Evolutionary conservation across 768 basidiomycete species (phyloP).

Genomic region (Lactarius sanguifluus): DNA sequence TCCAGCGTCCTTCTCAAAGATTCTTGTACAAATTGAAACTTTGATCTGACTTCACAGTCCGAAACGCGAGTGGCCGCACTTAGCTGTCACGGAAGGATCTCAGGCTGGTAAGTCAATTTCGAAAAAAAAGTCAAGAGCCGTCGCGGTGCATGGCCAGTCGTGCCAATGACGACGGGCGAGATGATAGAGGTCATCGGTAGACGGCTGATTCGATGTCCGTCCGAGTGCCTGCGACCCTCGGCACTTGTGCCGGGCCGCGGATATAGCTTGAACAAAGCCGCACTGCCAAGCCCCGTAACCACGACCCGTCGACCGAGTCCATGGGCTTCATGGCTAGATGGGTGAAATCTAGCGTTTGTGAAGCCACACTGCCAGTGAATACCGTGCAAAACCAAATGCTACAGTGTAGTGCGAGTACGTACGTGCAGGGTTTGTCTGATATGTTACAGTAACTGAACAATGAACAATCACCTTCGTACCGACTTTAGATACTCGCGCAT

Average conservation of each 20-base stretch:
- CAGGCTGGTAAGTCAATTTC: neutral
- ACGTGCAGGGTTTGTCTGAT: neutral
- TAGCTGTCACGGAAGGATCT: no score
- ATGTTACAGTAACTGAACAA: neutral
- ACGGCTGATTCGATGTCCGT: no score
- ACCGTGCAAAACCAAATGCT: neutral
- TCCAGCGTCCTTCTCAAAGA: no score
- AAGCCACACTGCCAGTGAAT: neutral
- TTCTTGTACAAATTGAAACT: no score
- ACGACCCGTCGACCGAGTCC: neutral
- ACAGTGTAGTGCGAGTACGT: neutral
- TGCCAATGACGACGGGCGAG: neutral
- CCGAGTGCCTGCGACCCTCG: no score
- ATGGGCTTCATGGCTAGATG: neutral
- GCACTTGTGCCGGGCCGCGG: no score
- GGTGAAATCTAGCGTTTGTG: neutral
- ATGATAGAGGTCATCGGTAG: no score
- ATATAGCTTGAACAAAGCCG: neutral
- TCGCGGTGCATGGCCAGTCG: neutral
- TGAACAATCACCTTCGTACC: neutral
- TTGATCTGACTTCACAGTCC: no score
- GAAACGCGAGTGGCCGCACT: no score
- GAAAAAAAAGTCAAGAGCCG: no score
- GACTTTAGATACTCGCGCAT: conserved; percentile 2
- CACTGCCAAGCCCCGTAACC: neutral